Evolutionary conservation across 2,329 filamentous ascomycete species (phyloP).

Genomic region (Aspergillus sp.): DNA sequence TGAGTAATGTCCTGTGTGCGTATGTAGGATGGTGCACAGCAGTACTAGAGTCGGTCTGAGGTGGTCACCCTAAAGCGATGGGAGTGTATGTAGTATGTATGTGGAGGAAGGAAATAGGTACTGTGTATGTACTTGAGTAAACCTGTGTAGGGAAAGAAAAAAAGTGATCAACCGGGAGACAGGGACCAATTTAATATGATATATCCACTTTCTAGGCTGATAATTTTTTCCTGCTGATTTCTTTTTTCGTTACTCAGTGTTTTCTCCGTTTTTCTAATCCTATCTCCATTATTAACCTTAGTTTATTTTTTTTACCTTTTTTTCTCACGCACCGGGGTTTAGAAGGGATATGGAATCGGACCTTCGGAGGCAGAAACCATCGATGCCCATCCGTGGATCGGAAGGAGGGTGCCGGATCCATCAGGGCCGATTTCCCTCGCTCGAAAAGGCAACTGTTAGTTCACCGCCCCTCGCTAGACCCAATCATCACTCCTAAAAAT

Average conservation of each 20-base stretch:
- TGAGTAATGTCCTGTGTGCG: constrained; percentile 7
- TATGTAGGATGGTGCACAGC: constrained; percentile 1
- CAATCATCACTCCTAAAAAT: constrained; percentile 13
- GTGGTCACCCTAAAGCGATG: neutral
- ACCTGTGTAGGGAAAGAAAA: constrained; percentile 3
- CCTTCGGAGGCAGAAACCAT: constrained; percentile 13
- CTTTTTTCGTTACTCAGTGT: constrained; percentile 10
- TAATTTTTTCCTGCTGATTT: constrained; percentile 10
- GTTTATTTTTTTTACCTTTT: constrained; percentile 5
- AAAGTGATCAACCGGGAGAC: constrained; percentile 9
- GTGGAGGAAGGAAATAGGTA: neutral
- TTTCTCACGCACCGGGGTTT: neutral
- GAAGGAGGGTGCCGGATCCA: constrained; percentile 14
- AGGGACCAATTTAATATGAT: constrained; percentile 21
- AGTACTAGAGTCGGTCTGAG: constrained; percentile 8
- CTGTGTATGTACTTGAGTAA: neutral
- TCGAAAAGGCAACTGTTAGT: constrained; percentile 9
- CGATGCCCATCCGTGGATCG: constrained; percentile 16
- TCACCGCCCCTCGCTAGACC: constrained; percentile 19
- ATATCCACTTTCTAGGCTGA: constrained; percentile 24
- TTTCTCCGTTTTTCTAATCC: neutral
- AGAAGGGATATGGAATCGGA: constrained; percentile 18
- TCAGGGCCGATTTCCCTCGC: neutral
- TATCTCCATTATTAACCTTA: constrained; percentile 10
- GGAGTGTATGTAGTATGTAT: neutral